Conservation (phyloP, 2,329 filamentous ascomycete genomes). For the Pseudogymnoascus sp. region DNA sequence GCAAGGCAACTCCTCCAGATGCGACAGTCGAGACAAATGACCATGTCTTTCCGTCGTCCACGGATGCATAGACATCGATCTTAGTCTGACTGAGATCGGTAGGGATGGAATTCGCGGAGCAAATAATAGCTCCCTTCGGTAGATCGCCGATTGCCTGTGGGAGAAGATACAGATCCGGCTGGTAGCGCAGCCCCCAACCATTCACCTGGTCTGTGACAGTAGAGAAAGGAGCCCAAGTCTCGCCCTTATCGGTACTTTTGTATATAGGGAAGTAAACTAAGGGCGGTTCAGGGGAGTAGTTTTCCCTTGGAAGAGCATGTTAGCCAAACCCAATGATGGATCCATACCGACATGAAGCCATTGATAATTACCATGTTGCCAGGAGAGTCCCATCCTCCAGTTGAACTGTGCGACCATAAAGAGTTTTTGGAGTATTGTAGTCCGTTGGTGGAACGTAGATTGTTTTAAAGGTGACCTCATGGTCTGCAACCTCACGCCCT, state of each 20-base stretch:
- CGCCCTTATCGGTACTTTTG: conserved; percentile 41
- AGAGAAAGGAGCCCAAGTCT: conserved; percentile 53
- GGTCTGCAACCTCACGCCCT: neutral
- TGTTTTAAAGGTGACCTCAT: conserved; percentile 7
- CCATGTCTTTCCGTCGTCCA: conserved; percentile 53
- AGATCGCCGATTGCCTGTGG: conserved; percentile 48
- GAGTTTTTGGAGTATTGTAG: conserved; percentile 13
- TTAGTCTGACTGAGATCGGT: conserved; percentile 51
- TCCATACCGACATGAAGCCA: neutral
- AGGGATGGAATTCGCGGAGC: conserved; percentile 35
- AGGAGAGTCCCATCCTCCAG: conserved; percentile 32
- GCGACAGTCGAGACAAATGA: conserved; percentile 58
- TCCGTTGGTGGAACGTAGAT: conserved; percentile 9
- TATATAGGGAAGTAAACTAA: conserved; percentile 40
- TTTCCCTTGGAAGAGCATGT: conserved; percentile 8
- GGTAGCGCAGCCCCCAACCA: conserved; percentile 56
- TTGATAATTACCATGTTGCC: conserved; percentile 37
- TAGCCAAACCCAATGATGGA: neutral
- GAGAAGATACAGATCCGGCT: conserved; percentile 58
- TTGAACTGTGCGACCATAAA: conserved; percentile 22
- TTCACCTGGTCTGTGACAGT: conserved; percentile 54
- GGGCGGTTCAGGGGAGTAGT: conserved; percentile 10
- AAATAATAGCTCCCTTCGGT: conserved; percentile 52
- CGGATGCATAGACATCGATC: conserved; percentile 60
- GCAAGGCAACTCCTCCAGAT: conserved; percentile 47